Evolutionary conservation across 2,329 filamentous ascomycete species (phyloP), one percentile per base, ranked within the genome.

Genomic region (Neocucurbitaria cava): DNA sequence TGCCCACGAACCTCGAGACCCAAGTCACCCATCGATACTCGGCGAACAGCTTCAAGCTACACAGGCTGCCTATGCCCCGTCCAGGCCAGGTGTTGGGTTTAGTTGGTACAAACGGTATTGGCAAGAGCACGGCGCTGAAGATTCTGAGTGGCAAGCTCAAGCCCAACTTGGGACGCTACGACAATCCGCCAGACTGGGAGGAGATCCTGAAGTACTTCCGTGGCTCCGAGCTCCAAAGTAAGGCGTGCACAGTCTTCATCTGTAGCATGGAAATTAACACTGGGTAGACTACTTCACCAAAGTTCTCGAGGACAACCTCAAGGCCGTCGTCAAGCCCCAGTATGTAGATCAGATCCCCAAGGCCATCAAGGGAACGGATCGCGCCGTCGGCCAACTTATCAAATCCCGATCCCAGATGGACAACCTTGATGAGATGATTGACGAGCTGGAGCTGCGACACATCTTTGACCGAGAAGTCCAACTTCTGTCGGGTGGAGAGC

Each of bases 101-200:
- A 47, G 96, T 99, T 40, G 96, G 95, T 77, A 98, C 95, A 70
- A 99, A 99, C 87, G 95, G 96, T 92, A 99, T 98, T 71, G 95
- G 95, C 79, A 99, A 99, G 87, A 97, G 92, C 82, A 99, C 95
- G n/a, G 96, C 95, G 8, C 82, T 99, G 77, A 99, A 99, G 84
- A 97, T 99, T 77, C 87, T 99, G 71, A 96, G 92, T 72, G 95
- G 95, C 75, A 99, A 98, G 82, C 85, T 99, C 72, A 99, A 99
- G 87, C 95, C 95, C 56, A 99, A 99, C 78, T 79, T 99, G 79
- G 95, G 96, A 64, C 86, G 90, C 74, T 96, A 90, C 76, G 93
- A 98, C 66, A 96, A 98, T 79, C 94, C 95, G 8, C 96, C 95
- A 13, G 95, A 99, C 77, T 99, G 96, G 95, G 93, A 98, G 81